Evolutionary conservation across 1,139 yeast species (phyloP), one percentile per base, ranked within the genome.

Genomic region (Kodamaea alishanica): DNA sequence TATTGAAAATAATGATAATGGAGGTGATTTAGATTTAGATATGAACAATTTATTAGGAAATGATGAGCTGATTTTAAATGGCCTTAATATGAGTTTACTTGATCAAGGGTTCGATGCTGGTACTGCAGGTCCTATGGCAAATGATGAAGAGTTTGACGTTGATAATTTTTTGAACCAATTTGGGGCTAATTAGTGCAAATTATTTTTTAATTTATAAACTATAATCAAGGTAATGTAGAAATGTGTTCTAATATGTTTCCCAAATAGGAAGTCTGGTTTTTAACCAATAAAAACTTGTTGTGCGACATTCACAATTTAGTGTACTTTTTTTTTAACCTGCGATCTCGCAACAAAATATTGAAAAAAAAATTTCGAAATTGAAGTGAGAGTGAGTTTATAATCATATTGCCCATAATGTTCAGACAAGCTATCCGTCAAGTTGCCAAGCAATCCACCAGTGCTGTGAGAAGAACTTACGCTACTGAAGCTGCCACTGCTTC

Each of bases 401-500:
- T 9, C 22, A 8, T 8, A 33, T 23, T 30, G 8, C 26, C 32
- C 39, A 40, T 34, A 38, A 81, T 81, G 88, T 81, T 81, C 69
- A 81, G 86, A 79, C 79, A 75, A 68, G 68, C 81, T 50, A 63
- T 78, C 56, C 80, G 81, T 72, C 73, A 82, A 61, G 75, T 78
- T 55, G 75, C 84, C 55, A 79, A 83, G 68, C 81, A 80, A 59
- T 72, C 81, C 49, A 65, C 77, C 59, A 60, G 71, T 56, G 73
- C 75, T 48, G 79, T 81, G 51, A 82, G 78, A 65, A 85, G 96
- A 81, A 75, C 84, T 46, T 87, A 88, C 60, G 97, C 97, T 56
- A 95, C 92, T 60, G 95, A 86, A 51, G 83, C 81, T 42, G 75
- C 84, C 47, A 39, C 54, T 35, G 61, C 79, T 42, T 70, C 86